Percentiles rank a stretch among this genome's conserved stretches.
phyloP scores from a whole-genome alignment of 192 early-diverging fungal species.

The Gryganskiella cystojenkinii region DNA sequence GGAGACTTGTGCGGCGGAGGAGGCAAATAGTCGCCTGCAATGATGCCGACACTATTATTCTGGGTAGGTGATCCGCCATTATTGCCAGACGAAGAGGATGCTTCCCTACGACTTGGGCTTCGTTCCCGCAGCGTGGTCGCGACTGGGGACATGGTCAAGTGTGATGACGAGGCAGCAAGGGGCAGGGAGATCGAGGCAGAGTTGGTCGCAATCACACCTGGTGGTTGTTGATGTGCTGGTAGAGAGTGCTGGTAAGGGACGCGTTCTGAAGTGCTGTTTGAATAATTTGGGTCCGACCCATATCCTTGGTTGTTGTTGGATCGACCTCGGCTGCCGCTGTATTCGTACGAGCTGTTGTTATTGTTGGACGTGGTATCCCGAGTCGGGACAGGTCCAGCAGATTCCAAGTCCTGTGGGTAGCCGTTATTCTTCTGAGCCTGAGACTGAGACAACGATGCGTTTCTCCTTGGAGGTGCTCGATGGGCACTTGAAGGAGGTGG shows the following conservation, averaged over 20 bases:
- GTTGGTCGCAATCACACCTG: conserved; percentile 11
- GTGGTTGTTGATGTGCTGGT: conserved; percentile 48
- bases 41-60: neutral
- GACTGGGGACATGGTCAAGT: neutral
- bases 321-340: neutral
- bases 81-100: no score
- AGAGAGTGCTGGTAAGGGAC: conserved; percentile 45
- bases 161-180: no score
- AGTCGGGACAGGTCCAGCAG: neutral
- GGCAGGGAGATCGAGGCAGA: neutral
- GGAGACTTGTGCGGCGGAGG: conserved; percentile 9
- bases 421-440: conserved; percentile 1
- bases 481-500: neutral
- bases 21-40: conserved; percentile 11
- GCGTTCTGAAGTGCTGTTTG: conserved; percentile 12
- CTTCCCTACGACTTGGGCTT: conserved; percentile 27
- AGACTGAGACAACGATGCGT: conserved; percentile 39
- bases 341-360: neutral
- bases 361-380: neutral
- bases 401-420: no score
- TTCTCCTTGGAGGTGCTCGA: conserved; percentile 16
- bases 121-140: conserved; percentile 12
- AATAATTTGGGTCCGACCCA: neutral
- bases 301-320: conserved; percentile 8
- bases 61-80: no score